Evolutionary conservation across 1,139 yeast genomes (phyloP).

Genomic region (Geotrichum carabidarum): DNA sequence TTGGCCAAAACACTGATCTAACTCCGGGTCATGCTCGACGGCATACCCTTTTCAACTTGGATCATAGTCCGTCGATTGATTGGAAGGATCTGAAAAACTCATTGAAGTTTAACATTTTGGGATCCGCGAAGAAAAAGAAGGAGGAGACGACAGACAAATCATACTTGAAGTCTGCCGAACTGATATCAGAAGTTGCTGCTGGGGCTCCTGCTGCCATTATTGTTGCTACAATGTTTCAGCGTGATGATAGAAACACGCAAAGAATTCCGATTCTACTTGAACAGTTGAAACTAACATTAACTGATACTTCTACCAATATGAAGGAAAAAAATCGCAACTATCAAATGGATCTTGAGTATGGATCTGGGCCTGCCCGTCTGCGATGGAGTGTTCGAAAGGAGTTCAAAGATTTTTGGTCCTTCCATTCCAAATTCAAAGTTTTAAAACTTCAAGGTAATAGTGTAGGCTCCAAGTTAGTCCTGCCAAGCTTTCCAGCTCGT

Average conservation of each 20-base stretch:
- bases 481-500: constrained; percentile 35
- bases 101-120: constrained; percentile 27
- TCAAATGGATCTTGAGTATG: constrained; percentile 75
- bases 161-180: constrained; percentile 52
- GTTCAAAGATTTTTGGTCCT: constrained; percentile 60
- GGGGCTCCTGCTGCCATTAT: constrained; percentile 80
- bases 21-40: constrained; percentile 9
- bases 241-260: constrained; percentile 71
- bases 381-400: constrained; percentile 77
- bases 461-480: constrained; percentile 21
- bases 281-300: constrained; percentile 61
- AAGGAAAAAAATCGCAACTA: constrained; percentile 51
- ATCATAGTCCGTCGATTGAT: constrained; percentile 20
- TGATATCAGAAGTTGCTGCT: constrained; percentile 58
- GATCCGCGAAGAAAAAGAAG: constrained; percentile 28
- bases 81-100: constrained; percentile 32
- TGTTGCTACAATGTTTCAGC: constrained; percentile 66
- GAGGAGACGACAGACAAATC: constrained; percentile 28
- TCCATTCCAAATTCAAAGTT: constrained; percentile 65
- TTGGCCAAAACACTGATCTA: not conserved
- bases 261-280: constrained; percentile 79
- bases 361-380: constrained; percentile 73
- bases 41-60: constrained; percentile 17
- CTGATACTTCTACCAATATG: constrained; percentile 44
- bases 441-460: constrained; percentile 40